Base-by-base conservation (phyloP, 768 basidiomycete genomes). In the Gloeostereum incarnatum region DNA sequence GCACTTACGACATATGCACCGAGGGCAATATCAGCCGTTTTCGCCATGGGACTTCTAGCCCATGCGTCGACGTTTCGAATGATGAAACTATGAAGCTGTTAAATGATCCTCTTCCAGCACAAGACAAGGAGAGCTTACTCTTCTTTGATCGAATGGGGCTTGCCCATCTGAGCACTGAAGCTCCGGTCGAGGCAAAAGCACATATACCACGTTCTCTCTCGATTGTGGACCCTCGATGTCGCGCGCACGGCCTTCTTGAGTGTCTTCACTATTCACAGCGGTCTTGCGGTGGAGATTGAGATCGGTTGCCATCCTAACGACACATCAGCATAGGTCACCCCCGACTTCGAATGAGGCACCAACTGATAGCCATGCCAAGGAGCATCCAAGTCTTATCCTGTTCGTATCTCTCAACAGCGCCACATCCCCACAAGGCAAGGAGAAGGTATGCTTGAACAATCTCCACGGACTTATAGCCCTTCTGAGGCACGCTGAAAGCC, bases 371-470 rank as follows among this genome's bases (percentile, higher is more conserved):
- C 82, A 92, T 88, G 23, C 91, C 91, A 18, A 97, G 61, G 11
- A 87, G 62, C 46, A 90, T 55, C 89, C 91, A 98, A 0, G 93
- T 97, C 49, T 83, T 79, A 59, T 99, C 94, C 49, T 94, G 90
- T 54, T 99, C 94, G 51, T 90, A 99, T 6, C 92, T 76, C 57
- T 98, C 92, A 16, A 92, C 91, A 3, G 93, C 92, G 16, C 92
- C 92, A 48, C 89, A 82, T 5, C 92, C 90, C 83, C 89, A 98
- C 10, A 90, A 59, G 2, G 83, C 69, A 37, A 97, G 77, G 6
- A 99, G 66, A 14, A 97, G 63, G 57, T 96, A 99, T 0, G 91
- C 94, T 54, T 99, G 93, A 3, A 93, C 88, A 43, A 94, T 90
- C 61, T 92, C 90, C 31, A 91, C 75, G n/a, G 81, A 85, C 59